phyloP scores from a whole-genome alignment of 805 yeast species.

The Starmerella stigmatis region DNA sequence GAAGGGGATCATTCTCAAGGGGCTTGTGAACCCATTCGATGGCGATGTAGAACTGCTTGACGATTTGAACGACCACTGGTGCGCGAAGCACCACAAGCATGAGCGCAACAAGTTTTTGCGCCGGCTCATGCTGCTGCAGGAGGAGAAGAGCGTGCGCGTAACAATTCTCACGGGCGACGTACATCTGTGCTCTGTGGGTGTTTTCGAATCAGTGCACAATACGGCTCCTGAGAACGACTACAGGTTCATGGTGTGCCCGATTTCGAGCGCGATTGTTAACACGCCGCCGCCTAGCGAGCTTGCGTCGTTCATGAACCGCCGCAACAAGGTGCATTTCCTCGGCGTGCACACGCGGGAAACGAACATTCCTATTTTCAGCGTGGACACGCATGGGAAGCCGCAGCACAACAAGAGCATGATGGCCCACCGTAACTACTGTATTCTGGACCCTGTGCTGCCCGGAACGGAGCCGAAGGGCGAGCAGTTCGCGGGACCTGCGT shows the following conservation, averaged over 20 bases:
- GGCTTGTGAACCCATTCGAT: slow-evolving; percentile 82
- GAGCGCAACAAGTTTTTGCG: slow-evolving; percentile 68
- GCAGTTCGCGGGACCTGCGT: slow-evolving; percentile 20
- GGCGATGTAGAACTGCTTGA: slow-evolving; percentile 86
- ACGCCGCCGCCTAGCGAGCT: slow-evolving; percentile 87
- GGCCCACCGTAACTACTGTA: slow-evolving; percentile 49
- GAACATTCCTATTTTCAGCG: slow-evolving; percentile 57
- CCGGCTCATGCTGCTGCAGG: slow-evolving; percentile 55
- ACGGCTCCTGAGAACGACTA: slow-evolving; percentile 59
- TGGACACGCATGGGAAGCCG: slow-evolving; percentile 45
- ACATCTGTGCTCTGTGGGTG: slow-evolving; percentile 75
- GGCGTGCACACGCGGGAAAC: slow-evolving; percentile 64
- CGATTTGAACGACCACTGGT: slow-evolving; percentile 95
- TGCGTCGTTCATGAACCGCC: slow-evolving; percentile 59
- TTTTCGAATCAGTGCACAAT: slow-evolving; percentile 48
- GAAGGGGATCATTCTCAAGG: slow-evolving; percentile 43
- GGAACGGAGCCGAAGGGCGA: slow-evolving; percentile 6
- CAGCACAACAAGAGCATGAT: slow-evolving; percentile 43
- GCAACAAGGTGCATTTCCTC: slow-evolving; percentile 60
- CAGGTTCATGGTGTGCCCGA: slow-evolving; percentile 67
- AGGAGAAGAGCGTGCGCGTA: slow-evolving; percentile 53
- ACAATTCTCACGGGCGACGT: slow-evolving; percentile 91
- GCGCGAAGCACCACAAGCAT: slow-evolving; percentile 71
- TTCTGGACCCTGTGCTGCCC: slow-evolving; percentile 29
- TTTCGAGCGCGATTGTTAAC: slow-evolving; percentile 82